Base-by-base conservation (phyloP, 1,139 yeast species). In the Debaryomyces robertsiae region DNA sequence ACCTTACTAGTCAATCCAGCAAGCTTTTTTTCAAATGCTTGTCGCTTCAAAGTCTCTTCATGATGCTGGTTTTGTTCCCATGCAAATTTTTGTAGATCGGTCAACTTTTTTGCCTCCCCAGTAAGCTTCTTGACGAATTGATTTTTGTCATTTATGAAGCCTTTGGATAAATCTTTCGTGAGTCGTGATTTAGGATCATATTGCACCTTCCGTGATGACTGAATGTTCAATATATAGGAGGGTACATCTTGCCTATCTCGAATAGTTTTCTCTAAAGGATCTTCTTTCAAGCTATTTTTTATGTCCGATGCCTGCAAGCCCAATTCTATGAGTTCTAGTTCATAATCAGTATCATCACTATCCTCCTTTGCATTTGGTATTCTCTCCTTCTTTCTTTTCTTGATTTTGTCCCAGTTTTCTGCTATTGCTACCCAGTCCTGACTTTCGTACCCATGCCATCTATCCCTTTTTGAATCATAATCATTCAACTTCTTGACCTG, bases 381-480 rank as follows among this genome's bases (percentile, higher is more conserved):
- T 38, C 41, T 35, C 34, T 43, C 25, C 35, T 36, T 36, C 15
- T 9, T 46, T 19, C 50, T 45, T 23, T 46, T 57, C 36, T 75
- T 67, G 28, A 64, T 60, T 16, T 54, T 52, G 34, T 75, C 71
- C 76, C 80, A 74, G 39, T 67, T 63, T 30, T 63, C 62, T 6
- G 81, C 58, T 16, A 77, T 74, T n/a, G 63, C 58, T 35, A 69
- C 71, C 69, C 85, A 85, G 39, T 84, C 85, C 4, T 68, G 67
- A 1, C 74, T 67, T 43, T 82, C 83, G 54, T 77, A 83, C 0
- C 94, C 94, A 54, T 79, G 83, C 89, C 93, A 87, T 38, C 87
- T 66, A 58, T 87, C 95, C 42, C 94, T 65, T 48, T 84, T 84
- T 13, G 81, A 74, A 49, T 85, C 95, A 61, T 77, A 81, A 38